A percentile compares a stretch with the other conserved stretches of the same genome.
Evolutionary conservation across 2,329 filamentous ascomycete genomes (phyloP).

Genomic region (Scedosporium boydii): DNA sequence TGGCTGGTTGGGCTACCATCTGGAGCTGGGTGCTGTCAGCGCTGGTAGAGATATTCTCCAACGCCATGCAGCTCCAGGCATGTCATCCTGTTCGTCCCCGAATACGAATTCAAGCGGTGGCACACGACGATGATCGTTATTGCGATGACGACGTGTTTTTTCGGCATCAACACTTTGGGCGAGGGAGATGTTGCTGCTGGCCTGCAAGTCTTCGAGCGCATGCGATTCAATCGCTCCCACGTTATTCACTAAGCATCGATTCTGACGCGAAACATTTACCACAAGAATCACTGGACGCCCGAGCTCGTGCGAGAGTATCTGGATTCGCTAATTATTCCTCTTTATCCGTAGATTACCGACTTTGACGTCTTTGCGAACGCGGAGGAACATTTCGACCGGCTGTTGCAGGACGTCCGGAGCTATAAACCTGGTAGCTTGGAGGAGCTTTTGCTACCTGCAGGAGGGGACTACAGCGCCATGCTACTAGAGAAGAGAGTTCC

Average conservation of each 20-base stretch:
- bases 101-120: no score
- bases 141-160: no score
- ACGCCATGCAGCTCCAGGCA: no score
- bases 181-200: slow-evolving; percentile 25
- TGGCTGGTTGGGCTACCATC: no score
- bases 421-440: background rate
- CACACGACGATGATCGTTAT: no score
- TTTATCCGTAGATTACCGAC: background rate
- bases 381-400: background rate
- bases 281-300: slow-evolving; percentile 6
- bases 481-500: background rate
- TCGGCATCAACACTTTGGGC: background rate
- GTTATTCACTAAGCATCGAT: slow-evolving; percentile 8
- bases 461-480: background rate
- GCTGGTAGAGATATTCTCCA: no score
- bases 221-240: slow-evolving; percentile 31
- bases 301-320: background rate
- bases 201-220: slow-evolving; percentile 32
- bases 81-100: no score
- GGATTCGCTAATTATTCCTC: background rate
- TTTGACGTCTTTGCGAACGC: slow-evolving; percentile 1
- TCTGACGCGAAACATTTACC: slow-evolving; percentile 4
- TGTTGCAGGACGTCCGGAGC: background rate
- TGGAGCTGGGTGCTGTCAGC: no score
- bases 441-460: background rate